Conservation (phyloP, 805 yeast genomes). For the Yamadazyma paraphyllophila region DNA sequence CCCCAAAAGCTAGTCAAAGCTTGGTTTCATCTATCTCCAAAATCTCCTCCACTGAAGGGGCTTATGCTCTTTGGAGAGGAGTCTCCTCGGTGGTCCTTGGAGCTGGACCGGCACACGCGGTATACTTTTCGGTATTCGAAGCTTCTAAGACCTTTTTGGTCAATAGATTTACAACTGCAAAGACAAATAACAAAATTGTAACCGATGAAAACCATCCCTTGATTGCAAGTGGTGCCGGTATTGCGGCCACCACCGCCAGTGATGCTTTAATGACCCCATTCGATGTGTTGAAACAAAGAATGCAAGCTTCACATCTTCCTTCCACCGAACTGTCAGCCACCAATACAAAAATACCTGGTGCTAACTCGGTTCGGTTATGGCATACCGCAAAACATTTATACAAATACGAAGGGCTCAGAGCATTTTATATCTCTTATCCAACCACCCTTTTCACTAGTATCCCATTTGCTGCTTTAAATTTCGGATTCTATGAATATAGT, state of each 20-base stretch:
- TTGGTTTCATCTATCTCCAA: conserved; percentile 67
- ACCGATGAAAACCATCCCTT: conserved; percentile 73
- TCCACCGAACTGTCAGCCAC: background rate
- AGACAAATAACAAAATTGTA: conserved; percentile 38
- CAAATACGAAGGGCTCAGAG: conserved; percentile 63
- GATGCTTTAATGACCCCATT: conserved; percentile 98
- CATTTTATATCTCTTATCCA: conserved; percentile 90
- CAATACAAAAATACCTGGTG: background rate
- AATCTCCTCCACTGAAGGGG: conserved; percentile 87
- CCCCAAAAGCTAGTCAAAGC: conserved; percentile 28
- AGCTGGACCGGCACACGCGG: conserved; percentile 99
- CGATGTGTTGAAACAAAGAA: conserved; percentile 91
- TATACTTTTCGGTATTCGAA: conserved; percentile 93
- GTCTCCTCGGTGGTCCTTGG: conserved; percentile 88
- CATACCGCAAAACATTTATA: conserved; percentile 49
- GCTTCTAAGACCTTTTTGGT: conserved; percentile 61
- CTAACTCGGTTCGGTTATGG: conserved; percentile 27
- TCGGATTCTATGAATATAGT: conserved; percentile 84
- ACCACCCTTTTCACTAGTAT: conserved; percentile 88
- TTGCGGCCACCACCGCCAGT: conserved; percentile 86
- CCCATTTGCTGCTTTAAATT: conserved; percentile 93
- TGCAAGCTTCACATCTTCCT: conserved; percentile 53
- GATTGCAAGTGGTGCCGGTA: conserved; percentile 84
- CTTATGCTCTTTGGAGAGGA: conserved; percentile 88
- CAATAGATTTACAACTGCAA: conserved; percentile 34